Percentiles rank a stretch among this genome's conserved stretches.
phyloP scores from a whole-genome alignment of 805 yeast genomes.

The Barnettozyma sp. region DNA sequence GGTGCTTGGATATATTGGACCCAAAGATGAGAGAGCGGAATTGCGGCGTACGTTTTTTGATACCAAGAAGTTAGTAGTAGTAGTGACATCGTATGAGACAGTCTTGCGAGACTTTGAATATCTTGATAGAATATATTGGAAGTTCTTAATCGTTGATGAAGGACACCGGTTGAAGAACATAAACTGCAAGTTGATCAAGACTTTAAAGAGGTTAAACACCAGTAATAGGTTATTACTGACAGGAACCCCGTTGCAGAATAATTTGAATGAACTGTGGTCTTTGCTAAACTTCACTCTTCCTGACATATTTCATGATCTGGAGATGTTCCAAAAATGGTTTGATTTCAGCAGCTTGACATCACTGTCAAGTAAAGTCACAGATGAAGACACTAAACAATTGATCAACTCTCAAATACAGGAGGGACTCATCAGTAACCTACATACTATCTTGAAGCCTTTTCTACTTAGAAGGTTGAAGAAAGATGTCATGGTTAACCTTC shows the following conservation, averaged over 20 bases:
- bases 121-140: constrained; percentile 58
- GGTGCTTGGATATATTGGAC: constrained; percentile 58
- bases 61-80: constrained; percentile 37
- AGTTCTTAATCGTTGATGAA: constrained; percentile 85
- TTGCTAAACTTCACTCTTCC: constrained; percentile 86
- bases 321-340: constrained; percentile 89
- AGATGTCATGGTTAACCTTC: constrained; percentile 62
- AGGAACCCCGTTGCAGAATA: constrained; percentile 96
- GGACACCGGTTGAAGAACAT: constrained; percentile 90
- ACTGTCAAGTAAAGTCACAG: constrained; percentile 25
- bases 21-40: constrained; percentile 45
- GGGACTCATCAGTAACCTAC: constrained; percentile 67
- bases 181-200: constrained; percentile 66
- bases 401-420: constrained; percentile 53
- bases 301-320: constrained; percentile 85
- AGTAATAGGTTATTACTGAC: constrained; percentile 75
- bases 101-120: constrained; percentile 59
- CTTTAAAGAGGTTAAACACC: constrained; percentile 58
- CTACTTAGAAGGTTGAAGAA: constrained; percentile 73
- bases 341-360: constrained; percentile 60
- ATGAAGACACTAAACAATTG: constrained; percentile 39
- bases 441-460: constrained; percentile 84
- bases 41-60: constrained; percentile 30
- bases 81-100: constrained; percentile 79
- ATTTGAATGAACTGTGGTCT: constrained; percentile 87